A percentile compares a stretch with the other conserved stretches of the same genome.
Evolutionary conservation across 208 protist genomes (phyloP).

Genomic region (Tritrichomonas musculus): DNA sequence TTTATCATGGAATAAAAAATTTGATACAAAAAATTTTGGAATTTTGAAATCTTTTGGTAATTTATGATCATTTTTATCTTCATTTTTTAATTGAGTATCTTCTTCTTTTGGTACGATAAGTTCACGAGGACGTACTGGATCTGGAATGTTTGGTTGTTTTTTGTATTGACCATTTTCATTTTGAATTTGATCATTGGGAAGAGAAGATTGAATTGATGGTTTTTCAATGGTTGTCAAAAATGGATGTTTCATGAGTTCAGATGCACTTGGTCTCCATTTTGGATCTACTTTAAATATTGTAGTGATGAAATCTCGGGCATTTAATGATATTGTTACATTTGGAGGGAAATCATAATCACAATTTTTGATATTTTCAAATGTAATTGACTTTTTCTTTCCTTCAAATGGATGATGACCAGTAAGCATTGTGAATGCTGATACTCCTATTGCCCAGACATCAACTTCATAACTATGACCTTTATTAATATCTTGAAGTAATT

Average conservation of each 20-base stretch:
- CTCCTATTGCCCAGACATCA: conserved; percentile 91
- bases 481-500: neutral
- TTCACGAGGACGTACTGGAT: neutral
- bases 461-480: conserved; percentile 86
- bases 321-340: conserved; percentile 56
- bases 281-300: conserved; percentile 66
- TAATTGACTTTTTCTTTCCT: conserved; percentile 80
- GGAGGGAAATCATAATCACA: conserved; percentile 79
- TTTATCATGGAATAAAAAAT: neutral
- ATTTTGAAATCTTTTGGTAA: no score
- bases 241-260: conserved; percentile 70
- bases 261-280: conserved; percentile 64
- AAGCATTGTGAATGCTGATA: conserved; percentile 71
- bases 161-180: neutral
- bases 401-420: conserved; percentile 92
- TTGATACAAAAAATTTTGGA: neutral
- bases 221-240: conserved; percentile 62
- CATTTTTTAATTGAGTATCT: neutral
- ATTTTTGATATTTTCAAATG: conserved; percentile 80
- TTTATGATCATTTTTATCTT: neutral
- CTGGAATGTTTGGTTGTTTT: neutral
- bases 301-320: conserved; percentile 71
- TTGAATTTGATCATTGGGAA: no score
- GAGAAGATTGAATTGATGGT: no score
- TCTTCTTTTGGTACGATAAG: neutral